phyloP scores from a whole-genome alignment of 1,284 basidiomycete genomes.

The Volvariella volvacea region DNA sequence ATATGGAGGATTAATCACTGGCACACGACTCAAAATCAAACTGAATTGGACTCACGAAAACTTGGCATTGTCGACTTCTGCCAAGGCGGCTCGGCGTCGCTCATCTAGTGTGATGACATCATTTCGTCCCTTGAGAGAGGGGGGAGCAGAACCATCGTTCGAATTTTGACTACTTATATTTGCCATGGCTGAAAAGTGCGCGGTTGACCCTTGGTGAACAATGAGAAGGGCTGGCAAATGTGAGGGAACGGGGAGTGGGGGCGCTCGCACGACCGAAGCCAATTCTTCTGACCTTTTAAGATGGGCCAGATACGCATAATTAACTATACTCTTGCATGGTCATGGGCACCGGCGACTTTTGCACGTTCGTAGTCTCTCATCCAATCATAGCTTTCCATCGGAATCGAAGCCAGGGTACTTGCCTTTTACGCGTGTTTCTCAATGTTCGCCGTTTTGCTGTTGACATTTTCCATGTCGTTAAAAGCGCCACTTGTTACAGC shows the following conservation, averaged over 20 bases:
- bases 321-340: too few relatives aligned
- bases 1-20: constrained; percentile 7
- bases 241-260: neutral
- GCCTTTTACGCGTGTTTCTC: too few relatives aligned
- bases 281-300: too few relatives aligned
- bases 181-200: constrained; percentile 2
- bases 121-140: constrained; percentile 60
- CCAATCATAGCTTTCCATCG: constrained; percentile 12
- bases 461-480: too few relatives aligned
- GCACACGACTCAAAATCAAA: constrained; percentile 2
- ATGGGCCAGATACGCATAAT: too few relatives aligned
- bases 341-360: constrained; percentile 4
- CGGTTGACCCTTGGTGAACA: neutral
- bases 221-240: neutral
- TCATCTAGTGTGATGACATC: constrained; percentile 46
- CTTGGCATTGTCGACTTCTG: constrained; percentile 60
- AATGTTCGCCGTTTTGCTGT: too few relatives aligned
- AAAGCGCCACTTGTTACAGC: too few relatives aligned
- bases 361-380: constrained; percentile 18
- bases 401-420: neutral
- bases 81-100: constrained; percentile 53
- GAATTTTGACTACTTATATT: constrained; percentile 1
- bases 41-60: constrained; percentile 44
- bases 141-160: constrained; percentile 18
- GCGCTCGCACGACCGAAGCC: neutral